These are phyloP conservation scores for Aspergillus neotritici DNA, from an alignment of 2,329 filamentous ascomycete species.

Conservation along the genomic window DNA sequence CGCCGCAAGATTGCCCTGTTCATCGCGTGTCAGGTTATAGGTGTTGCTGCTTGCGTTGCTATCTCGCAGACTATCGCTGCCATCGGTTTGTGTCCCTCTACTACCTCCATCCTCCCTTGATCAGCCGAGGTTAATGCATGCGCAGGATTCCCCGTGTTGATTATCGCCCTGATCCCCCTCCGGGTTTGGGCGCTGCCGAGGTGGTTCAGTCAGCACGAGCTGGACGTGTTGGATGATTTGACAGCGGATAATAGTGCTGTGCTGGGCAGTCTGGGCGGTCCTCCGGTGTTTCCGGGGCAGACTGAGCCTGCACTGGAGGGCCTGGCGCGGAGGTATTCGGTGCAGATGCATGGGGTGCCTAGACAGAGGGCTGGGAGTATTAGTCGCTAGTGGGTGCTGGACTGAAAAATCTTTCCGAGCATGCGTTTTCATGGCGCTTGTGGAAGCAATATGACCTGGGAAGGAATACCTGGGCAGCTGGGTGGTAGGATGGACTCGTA, in stretches of 20 bases:
- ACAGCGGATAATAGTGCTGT: conserved; percentile 52
- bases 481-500: too few species aligned
- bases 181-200: conserved; percentile 47
- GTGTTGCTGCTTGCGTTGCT: conserved; percentile 51
- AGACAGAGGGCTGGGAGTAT: conserved; percentile 22
- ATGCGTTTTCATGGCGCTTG: too few species aligned
- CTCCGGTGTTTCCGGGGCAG: conserved; percentile 36
- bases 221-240: conserved; percentile 48
- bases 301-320: conserved; percentile 15
- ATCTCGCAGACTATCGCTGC: conserved; percentile 57
- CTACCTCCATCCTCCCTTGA: not conserved
- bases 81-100: conserved; percentile 35
- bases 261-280: conserved; percentile 49
- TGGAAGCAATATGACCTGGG: too few species aligned
- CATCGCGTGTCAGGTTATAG: conserved; percentile 47
- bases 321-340: conserved; percentile 15
- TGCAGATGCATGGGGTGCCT: conserved; percentile 14
- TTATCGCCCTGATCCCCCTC: conserved; percentile 52
- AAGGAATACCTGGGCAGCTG: too few species aligned
- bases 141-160: conserved; percentile 52
- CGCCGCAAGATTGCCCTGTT: conserved; percentile 47
- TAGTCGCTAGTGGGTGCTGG: conserved; percentile 5
- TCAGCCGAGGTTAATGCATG: not conserved
- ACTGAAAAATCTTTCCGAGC: too few species aligned
- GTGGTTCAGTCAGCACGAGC: conserved; percentile 47